A percentile compares a stretch with the other conserved stretches of the same genome.
Evolutionary conservation across 1,284 basidiomycete species (phyloP).

Genomic region (Melampsora larici-populina): DNA sequence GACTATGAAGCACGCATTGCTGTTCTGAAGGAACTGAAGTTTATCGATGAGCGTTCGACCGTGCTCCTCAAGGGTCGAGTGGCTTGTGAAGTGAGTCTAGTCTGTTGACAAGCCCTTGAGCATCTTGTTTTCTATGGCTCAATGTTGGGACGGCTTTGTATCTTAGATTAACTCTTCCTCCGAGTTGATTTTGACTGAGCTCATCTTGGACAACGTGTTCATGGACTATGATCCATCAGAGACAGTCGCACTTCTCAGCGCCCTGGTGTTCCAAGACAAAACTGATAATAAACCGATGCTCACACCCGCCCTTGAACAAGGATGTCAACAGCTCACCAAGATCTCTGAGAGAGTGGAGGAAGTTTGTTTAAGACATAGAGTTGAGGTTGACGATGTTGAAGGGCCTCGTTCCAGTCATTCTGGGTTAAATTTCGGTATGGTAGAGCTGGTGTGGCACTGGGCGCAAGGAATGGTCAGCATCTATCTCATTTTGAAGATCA

Average conservation of each 20-base stretch:
- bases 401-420: slow-evolving; percentile 50
- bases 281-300: slow-evolving; percentile 79
- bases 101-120: slow-evolving; percentile 10
- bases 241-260: slow-evolving; percentile 91
- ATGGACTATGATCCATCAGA: slow-evolving; percentile 88
- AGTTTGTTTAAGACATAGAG: slow-evolving; percentile 74
- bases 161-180: slow-evolving; percentile 90
- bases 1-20: slow-evolving; percentile 93
- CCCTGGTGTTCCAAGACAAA: slow-evolving; percentile 97
- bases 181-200: slow-evolving; percentile 89
- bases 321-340: slow-evolving; percentile 70
- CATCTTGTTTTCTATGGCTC: no score
- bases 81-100: slow-evolving; percentile 78
- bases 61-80: slow-evolving; percentile 95
- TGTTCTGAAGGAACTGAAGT: slow-evolving; percentile 84
- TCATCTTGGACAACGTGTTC: slow-evolving; percentile 92
- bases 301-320: slow-evolving; percentile 71
- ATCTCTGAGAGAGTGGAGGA: slow-evolving; percentile 79
- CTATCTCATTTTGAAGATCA: slow-evolving; percentile 16
- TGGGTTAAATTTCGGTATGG: slow-evolving; percentile 78
- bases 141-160: background rate
- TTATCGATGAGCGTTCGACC: slow-evolving; percentile 88
- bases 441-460: slow-evolving; percentile 98
- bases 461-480: slow-evolving; percentile 84
- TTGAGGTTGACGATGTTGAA: slow-evolving; percentile 72